Conservation (phyloP, 2,329 filamentous ascomycete species). For the Trichophyton benhamiae region DNA sequence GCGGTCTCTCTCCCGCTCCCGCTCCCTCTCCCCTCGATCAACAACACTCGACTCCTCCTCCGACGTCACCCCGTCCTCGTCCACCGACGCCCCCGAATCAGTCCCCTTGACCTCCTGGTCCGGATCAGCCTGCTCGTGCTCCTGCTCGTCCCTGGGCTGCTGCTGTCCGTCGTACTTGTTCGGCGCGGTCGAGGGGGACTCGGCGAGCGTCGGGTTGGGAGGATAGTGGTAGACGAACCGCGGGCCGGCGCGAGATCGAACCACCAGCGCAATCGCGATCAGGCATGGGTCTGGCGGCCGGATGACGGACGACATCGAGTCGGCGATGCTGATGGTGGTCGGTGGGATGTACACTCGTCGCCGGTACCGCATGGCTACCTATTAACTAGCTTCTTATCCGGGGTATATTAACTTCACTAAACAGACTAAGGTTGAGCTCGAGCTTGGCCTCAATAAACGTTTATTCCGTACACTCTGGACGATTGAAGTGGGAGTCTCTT, state of each 20-base stretch:
- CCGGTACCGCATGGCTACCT: background rate
- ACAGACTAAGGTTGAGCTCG: background rate
- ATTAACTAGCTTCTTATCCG: too few species aligned
- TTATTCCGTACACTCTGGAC: background rate
- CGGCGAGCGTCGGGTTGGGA: constrained; percentile 37
- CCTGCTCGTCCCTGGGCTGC: background rate
- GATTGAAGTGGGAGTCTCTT: background rate
- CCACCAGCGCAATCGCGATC: constrained; percentile 60
- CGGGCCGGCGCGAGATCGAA: constrained; percentile 65
- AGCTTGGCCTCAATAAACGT: background rate
- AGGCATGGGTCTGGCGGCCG: constrained; percentile 44
- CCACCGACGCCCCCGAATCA: constrained; percentile 30
- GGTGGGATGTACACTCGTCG: background rate
- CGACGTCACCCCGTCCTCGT: constrained; percentile 27
- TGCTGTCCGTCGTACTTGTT: background rate
- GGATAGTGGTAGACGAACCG: constrained; percentile 82
- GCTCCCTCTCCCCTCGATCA: constrained; percentile 11
- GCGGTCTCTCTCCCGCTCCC: background rate
- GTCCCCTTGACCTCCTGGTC: constrained; percentile 17
- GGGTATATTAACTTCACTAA: too few species aligned
- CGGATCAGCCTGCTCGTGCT: background rate
- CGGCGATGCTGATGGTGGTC: constrained; percentile 6
- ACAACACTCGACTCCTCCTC: constrained; percentile 25
- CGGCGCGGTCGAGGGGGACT: constrained; percentile 21
- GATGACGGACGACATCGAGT: constrained; percentile 34